Evolutionary conservation across 2,329 filamentous ascomycete species (phyloP), one percentile per base, ranked within the genome.

Genomic region (Diaporthe capsici): DNA sequence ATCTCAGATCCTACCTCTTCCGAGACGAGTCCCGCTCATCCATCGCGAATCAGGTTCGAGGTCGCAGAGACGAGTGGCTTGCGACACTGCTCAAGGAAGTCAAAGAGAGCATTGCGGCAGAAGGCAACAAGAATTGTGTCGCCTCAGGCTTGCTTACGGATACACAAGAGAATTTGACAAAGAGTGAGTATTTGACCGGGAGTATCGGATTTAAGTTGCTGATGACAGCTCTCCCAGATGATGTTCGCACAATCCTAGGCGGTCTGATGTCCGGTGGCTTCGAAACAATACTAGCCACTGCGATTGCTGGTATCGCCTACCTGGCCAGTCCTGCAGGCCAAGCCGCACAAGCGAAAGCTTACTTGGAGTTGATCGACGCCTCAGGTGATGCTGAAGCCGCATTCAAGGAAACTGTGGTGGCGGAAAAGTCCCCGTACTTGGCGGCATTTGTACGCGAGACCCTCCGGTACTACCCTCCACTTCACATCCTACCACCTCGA

Each of bases 231-330:
- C 22, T 25, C 1, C 2, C 22, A 79, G 78, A 72, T 39, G 78
- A 79, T 44, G 71, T 79, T 22, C 73, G 74, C 42, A 79, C 78
- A 34, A 79, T 79, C 20, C 74, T 79, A 13, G 77, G 78, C 47
- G 78, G 77, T 25, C 75, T 79, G 31, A 79, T 79, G 78, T 79
- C 78, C 15, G 78, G 78, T 37, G 78, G 78, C 1, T 79, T 79
- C 61, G 78, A 79, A 65, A 79, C 78, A 20, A 49, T 77, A 71
- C 15, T 79, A 37, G 72, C 78, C 20, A 79, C 78, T 17, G 78
- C 78, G 7, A 79, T 79, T 61, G 77, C 77, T 28, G 77, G 76
- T 17, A 77, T 78, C n/a, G 77, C 77, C 37, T 77, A 77, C 39
- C 57, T 79, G n/a, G 72, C 78, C 17, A 74, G 73, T 6, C 68